A percentile compares a stretch with the other conserved stretches of the same genome.
phyloP scores from a whole-genome alignment of 1,139 yeast species.

The Pneumocystis wakefieldiae region DNA sequence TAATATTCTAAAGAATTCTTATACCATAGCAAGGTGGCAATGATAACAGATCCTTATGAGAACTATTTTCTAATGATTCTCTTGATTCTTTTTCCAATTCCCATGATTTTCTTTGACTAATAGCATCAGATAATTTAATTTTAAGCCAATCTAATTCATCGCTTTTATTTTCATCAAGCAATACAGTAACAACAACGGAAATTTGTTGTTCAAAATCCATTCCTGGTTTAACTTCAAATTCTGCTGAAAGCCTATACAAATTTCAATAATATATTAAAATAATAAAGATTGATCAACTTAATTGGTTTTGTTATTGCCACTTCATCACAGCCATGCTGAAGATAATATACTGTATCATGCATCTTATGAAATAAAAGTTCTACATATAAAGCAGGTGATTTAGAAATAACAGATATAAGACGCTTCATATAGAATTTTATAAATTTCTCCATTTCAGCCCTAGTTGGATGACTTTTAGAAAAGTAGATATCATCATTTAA shows the following conservation, averaged over 20 bases:
- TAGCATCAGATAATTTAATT: conserved; percentile 1
- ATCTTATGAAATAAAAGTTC: conserved; percentile 57
- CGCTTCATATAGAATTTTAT: conserved; percentile 52
- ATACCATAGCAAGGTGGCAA: background rate
- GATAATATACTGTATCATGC: conserved; percentile 33
- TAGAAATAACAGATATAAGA: conserved; percentile 36
- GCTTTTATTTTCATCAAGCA: conserved; percentile 10
- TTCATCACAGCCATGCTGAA: conserved; percentile 42
- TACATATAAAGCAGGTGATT: conserved; percentile 43
- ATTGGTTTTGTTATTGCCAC: conserved; percentile 3
- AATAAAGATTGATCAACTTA: background rate
- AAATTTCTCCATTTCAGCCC: conserved; percentile 52
- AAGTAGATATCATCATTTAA: conserved; percentile 23
- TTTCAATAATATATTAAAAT: background rate
- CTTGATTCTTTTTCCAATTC: background rate
- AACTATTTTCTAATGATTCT: background rate
- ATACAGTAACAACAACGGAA: conserved; percentile 8
- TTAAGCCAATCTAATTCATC: conserved; percentile 10
- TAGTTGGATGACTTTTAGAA: conserved; percentile 29
- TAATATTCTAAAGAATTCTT: background rate
- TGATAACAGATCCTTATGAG: background rate
- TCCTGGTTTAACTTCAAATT: conserved; percentile 10
- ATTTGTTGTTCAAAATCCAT: conserved; percentile 6
- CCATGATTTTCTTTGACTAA: conserved; percentile 7
- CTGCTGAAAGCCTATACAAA: conserved; percentile 8